Percentiles rank a stretch among this genome's conserved stretches.
These are phyloP conservation scores for Tulasnella sp. DNA, from an alignment of 768 basidiomycete species.

Conservation along the genomic window DNA sequence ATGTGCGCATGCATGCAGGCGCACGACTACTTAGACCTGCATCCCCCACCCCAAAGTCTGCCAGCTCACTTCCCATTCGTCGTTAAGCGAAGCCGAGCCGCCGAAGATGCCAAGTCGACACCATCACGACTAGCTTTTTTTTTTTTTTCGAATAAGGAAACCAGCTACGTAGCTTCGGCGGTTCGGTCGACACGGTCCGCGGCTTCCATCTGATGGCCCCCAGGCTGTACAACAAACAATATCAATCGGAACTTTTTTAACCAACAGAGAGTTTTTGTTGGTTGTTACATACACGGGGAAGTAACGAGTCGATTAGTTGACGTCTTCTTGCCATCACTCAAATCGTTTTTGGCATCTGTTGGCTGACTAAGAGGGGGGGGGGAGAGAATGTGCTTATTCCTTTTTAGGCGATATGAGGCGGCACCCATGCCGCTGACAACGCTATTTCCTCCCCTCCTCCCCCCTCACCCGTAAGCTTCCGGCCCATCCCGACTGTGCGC, in stretches of 20 bases:
- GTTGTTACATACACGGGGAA: neutral
- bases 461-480: neutral
- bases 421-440: neutral
- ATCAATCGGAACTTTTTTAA: neutral
- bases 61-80: neutral
- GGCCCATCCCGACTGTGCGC: neutral
- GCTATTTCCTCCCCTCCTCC: no score
- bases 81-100: neutral
- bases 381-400: neutral
- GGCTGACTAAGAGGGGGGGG: no score
- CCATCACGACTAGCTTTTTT: neutral
- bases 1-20: neutral
- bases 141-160: neutral
- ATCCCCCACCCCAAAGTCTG: neutral
- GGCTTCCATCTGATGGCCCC: neutral
- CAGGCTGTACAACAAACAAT: neutral
- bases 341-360: no score
- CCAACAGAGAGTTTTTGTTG: neutral
- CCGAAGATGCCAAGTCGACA: neutral
- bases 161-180: neutral
- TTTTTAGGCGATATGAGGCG: neutral
- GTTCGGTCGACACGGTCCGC: neutral
- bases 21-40: neutral
- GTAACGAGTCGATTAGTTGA: no score
- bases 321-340: no score